A percentile compares a stretch with the other conserved stretches of the same genome.
These are phyloP conservation scores for Castanopsis chinensis DNA, from an alignment of 306 rosid genomes.

Conservation along the genomic window DNA sequence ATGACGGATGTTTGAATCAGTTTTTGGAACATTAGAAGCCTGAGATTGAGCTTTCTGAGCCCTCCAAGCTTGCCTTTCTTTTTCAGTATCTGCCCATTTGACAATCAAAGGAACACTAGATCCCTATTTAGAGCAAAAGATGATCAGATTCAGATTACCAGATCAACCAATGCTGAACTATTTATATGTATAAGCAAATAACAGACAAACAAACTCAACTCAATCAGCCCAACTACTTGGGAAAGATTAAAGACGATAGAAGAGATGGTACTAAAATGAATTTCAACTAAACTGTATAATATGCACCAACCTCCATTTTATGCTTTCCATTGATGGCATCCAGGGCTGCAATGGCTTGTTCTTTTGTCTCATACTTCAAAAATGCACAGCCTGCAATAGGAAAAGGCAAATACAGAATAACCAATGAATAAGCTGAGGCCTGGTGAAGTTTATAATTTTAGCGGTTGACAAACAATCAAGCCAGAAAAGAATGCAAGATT, in stretches of 20 bases:
- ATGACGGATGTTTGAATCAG: conserved; percentile 76
- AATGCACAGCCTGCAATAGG: conserved; percentile 82
- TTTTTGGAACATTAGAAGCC: conserved; percentile 56
- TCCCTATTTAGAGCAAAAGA: conserved; percentile 54
- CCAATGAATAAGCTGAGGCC: conserved; percentile 4
- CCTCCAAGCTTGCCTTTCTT: conserved; percentile 97
- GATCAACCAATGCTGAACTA: conserved; percentile 9
- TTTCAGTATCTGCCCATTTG: conserved; percentile 99
- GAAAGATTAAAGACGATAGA: neutral
- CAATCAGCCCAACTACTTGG: neutral
- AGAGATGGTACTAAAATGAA: conserved; percentile 9
- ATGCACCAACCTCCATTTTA: conserved; percentile 84
- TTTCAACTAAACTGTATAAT: conserved; percentile 16
- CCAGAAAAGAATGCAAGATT: neutral
- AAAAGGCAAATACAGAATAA: conserved; percentile 13
- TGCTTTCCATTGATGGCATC: conserved; percentile 84
- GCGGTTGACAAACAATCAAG: conserved; percentile 4
- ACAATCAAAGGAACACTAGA: conserved; percentile 98
- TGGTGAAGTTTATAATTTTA: neutral
- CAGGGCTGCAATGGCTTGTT: conserved; percentile 85
- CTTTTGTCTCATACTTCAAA: conserved; percentile 91
- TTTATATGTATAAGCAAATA: conserved; percentile 9
- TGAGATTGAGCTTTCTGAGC: conserved; percentile 95
- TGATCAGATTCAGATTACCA: conserved; percentile 22
- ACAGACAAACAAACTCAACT: conserved; percentile 18